phyloP scores from a whole-genome alignment of 306 rosid genomes.

The Senna tora region DNA sequence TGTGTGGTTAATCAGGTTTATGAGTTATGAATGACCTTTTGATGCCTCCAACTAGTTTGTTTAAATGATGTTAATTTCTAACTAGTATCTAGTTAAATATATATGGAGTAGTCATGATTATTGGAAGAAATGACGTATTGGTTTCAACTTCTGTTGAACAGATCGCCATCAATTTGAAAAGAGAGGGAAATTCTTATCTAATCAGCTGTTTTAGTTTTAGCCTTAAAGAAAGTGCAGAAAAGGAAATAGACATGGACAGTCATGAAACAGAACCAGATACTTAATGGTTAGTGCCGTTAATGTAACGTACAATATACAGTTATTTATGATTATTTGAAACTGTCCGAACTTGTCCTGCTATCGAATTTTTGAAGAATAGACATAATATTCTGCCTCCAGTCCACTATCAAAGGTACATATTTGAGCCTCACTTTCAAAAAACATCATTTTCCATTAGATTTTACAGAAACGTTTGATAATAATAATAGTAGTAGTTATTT shows the following conservation, averaged over 20 bases:
- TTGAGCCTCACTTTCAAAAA: constrained; percentile 27
- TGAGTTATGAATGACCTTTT: constrained; percentile 41
- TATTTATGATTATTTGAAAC: constrained; percentile 27
- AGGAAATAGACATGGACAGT: constrained; percentile 39
- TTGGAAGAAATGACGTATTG: constrained; percentile 20
- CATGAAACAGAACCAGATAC: constrained; percentile 57
- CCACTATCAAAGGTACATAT: constrained; percentile 28
- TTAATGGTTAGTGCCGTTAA: constrained; percentile 27
- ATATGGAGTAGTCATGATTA: constrained; percentile 2
- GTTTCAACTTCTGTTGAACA: constrained; percentile 30
- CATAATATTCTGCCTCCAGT: constrained; percentile 35
- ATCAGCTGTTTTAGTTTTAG: constrained; percentile 14
- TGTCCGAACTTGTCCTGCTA: constrained; percentile 36
- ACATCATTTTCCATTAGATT: constrained; percentile 34
- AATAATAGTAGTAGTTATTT: neutral
- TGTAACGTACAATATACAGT: constrained; percentile 9
- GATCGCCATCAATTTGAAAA: constrained; percentile 37
- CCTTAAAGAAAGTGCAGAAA: constrained; percentile 22
- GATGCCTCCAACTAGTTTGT: constrained; percentile 39
- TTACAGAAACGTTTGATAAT: constrained; percentile 6
- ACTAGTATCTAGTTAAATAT: constrained; percentile 28
- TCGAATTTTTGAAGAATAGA: constrained; percentile 34
- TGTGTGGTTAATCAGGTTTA: neutral
- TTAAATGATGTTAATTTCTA: constrained; percentile 27
- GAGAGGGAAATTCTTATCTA: constrained; percentile 27